Evolutionary conservation across 1,139 yeast genomes (phyloP), one percentile per base, ranked within the genome.

Genomic region (Taphrina confusa): DNA sequence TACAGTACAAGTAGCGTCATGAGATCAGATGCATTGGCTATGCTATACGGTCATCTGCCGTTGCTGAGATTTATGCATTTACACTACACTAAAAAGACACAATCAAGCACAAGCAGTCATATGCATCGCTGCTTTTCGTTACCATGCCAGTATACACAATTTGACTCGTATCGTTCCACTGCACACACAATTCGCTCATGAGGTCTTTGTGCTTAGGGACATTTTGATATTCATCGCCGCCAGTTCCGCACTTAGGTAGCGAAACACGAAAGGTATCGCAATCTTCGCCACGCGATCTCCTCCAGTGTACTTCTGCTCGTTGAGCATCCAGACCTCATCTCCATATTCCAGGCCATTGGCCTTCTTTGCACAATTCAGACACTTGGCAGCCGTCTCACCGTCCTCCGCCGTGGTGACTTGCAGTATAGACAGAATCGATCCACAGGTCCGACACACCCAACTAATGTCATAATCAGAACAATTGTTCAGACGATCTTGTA

Each of bases 401-500:
- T 49, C 62, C 12, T 39, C 50, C 4, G 39, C 31, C 8, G 63
- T 23, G 16, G 57, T 20, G 69, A 95, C 81, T 62, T 97, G 96
- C 45, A 91, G 96, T 11, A 95, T 84, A 27, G 84, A 80, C 74
- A 92, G 97, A 63, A 94, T 78, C 12, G 96, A 87, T 42, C 99
- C 98, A 80, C 99, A 92, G 59, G 84, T 80, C 68, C 94, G 88
- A 76, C 99, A 92, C 58, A 92, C 75, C 11, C 94, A 76, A 0
- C 96, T 83, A 71, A 90, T 96, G 0, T 97, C 83, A 76, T 94
- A 94, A 74, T 92, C 99, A 20, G 96, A 87, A 72, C 96, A 90
- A 75, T 94, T 92, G 73, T 94, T 80, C 71, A 92, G 79, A 75
- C 99, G 85, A 73, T 92, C 99, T 74, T 92, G 98, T 67, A 92